phyloP scores from a whole-genome alignment of 1,139 yeast species.

The Candida dubliniensis region DNA sequence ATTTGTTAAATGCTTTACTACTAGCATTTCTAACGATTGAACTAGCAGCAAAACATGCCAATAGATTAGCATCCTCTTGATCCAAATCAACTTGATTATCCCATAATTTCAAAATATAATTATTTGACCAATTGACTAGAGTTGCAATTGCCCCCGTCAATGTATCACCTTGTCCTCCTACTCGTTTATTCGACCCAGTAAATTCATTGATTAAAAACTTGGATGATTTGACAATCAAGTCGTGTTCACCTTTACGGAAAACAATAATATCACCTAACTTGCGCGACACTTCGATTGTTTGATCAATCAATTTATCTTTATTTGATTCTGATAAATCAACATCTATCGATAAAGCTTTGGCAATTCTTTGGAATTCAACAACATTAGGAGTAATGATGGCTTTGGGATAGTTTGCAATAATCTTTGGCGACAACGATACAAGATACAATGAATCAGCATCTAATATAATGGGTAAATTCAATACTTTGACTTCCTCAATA shows the following conservation, averaged over 20 bases:
- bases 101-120: constrained; percentile 62
- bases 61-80: constrained; percentile 37
- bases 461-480: constrained; percentile 64
- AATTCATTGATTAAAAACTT: constrained; percentile 37
- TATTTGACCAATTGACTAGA: constrained; percentile 45
- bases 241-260: constrained; percentile 70
- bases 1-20: constrained; percentile 57
- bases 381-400: constrained; percentile 89
- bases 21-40: constrained; percentile 68
- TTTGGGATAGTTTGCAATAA: constrained; percentile 48
- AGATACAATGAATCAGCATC: constrained; percentile 88
- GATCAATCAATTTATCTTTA: constrained; percentile 22
- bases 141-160: constrained; percentile 47
- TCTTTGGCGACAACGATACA: constrained; percentile 53
- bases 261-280: constrained; percentile 63
- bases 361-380: constrained; percentile 74
- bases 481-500: constrained; percentile 53
- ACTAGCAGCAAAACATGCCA: constrained; percentile 78
- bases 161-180: constrained; percentile 53
- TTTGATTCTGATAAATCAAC: constrained; percentile 27
- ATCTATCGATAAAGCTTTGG: constrained; percentile 40
- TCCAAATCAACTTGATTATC: constrained; percentile 57
- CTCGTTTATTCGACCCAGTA: constrained; percentile 57
- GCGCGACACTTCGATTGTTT: constrained; percentile 49
- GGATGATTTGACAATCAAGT: constrained; percentile 54